phyloP scores from a whole-genome alignment of 371 early-diverging fungal species.

The Circinella minor region DNA sequence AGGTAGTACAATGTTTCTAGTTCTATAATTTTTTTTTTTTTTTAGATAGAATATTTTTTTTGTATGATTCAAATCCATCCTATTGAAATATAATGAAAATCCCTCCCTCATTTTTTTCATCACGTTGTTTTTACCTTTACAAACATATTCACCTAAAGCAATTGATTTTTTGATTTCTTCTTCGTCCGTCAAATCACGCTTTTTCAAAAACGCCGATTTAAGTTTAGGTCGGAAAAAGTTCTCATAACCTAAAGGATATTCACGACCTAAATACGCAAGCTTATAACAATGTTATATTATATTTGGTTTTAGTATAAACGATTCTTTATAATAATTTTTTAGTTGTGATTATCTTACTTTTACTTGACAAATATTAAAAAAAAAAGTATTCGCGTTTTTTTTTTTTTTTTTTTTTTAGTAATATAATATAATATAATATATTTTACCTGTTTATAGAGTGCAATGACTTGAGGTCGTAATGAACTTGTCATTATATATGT shows the following conservation, averaged over 20 bases:
- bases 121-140: constrained; percentile 52
- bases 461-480: constrained; percentile 52
- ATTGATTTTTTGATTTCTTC: constrained; percentile 68
- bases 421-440: too few relatives aligned
- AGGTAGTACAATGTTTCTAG: constrained; percentile 78
- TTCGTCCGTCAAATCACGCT: constrained; percentile 54
- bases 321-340: too few relatives aligned
- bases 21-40: constrained; percentile 40
- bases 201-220: constrained; percentile 71
- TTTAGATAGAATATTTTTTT: background rate
- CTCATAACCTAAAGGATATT: constrained; percentile 63
- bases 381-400: too few relatives aligned
- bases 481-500: constrained; percentile 16
- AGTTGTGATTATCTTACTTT: too few relatives aligned
- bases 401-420: too few relatives aligned
- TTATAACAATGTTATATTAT: constrained; percentile 12
- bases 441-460: constrained; percentile 58
- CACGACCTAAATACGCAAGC: constrained; percentile 64
- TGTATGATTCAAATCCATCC: too few relatives aligned
- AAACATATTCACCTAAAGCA: constrained; percentile 64
- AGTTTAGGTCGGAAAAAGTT: constrained; percentile 63
- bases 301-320: too few relatives aligned
- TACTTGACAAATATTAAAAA: too few relatives aligned
- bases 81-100: too few relatives aligned
- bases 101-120: background rate